Base-by-base conservation (phyloP, 1,284 basidiomycete species). In the Meira miltonrushii region DNA sequence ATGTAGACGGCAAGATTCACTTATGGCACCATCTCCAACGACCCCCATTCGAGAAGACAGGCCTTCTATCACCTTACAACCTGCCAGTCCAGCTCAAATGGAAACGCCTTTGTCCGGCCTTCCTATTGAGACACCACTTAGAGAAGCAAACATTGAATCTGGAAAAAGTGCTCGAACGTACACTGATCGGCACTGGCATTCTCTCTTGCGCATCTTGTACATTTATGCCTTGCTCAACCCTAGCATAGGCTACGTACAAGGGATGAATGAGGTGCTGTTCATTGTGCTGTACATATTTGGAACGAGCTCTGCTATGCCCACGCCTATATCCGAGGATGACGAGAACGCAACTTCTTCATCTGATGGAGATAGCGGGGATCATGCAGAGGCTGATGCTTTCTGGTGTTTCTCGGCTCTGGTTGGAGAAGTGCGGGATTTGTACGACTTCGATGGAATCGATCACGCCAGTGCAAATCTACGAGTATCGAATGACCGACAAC, bases 401-500 rank as follows among this genome's bases (percentile, higher is more conserved):
- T 78, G 75, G 75, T 75, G 72, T 60, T 78, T 77, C 46, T 75
- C 73, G 1, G 55, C 64, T 10, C 46, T 78, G 39, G 59, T 77
- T 33, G 75, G 69, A 39, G 67, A 72, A 39, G 61, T 77, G 52
- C 62, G 72, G n/a, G 74, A 77, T 38, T 57, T 77, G 13, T 78
- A 69, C 58, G 74, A 77, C 25, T 77, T 75, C 47, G 74, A 69
- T 8, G 61, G 64, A 7, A 57, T 72, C 54, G 65, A 69, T 21
- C 66, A 67, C 39, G 57, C 60, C 21, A 51, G 40, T 17, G 59
- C 61, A 1, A 59, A 61, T 13, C 33, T 59, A 13, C 37, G 46
- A 19, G 40, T 65, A 8, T 21, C 39, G 8, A 65, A 65, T 38
- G 17, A 23, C 5, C 7, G 46, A 25, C 46, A 48, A 12, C 28